Conservation (phyloP, 345 rosid genomes). For the Pugionium cornutum region DNA sequence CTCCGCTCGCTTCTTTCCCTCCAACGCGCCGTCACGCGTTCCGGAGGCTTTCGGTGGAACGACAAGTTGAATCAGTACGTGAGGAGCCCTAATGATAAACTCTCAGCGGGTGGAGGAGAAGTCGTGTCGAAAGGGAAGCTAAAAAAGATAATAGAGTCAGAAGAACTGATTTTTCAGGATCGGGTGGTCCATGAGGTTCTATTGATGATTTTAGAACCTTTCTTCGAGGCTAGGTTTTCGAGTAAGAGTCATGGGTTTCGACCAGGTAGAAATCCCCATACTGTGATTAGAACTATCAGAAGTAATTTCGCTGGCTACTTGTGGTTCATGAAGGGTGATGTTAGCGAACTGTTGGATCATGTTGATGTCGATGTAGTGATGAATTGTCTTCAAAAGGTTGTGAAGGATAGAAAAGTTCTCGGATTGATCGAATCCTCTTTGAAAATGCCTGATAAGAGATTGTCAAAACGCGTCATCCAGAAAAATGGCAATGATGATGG, state of each 20-base stretch:
- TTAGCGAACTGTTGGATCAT: constrained; percentile 57
- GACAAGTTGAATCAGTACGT: constrained; percentile 63
- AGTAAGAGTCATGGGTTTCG: constrained; percentile 72
- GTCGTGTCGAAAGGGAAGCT: constrained; percentile 62
- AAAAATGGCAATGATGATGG: constrained; percentile 37
- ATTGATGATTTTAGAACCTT: constrained; percentile 78
- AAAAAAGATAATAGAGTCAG: constrained; percentile 46
- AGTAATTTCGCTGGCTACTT: constrained; percentile 89
- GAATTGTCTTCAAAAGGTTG: constrained; percentile 58
- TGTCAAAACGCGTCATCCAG: constrained; percentile 30
- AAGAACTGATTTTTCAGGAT: constrained; percentile 81
- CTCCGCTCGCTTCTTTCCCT: constrained; percentile 78
- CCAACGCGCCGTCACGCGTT: constrained; percentile 56
- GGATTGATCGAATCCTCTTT: constrained; percentile 62
- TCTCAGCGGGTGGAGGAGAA: constrained; percentile 33
- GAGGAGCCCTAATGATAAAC: constrained; percentile 65
- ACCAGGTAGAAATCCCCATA: constrained; percentile 90
- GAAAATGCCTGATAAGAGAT: constrained; percentile 36
- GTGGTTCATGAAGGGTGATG: constrained; percentile 87
- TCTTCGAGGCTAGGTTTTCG: constrained; percentile 81
- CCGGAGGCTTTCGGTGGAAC: constrained; percentile 68
- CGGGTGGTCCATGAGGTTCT: constrained; percentile 87
- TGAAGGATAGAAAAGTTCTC: constrained; percentile 70
- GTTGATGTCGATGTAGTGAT: constrained; percentile 56
- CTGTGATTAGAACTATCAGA: constrained; percentile 81